Evolutionary conservation across 2,329 filamentous ascomycete genomes (phyloP), one percentile per base, ranked within the genome.

Genomic region (Curvularia sp.): DNA sequence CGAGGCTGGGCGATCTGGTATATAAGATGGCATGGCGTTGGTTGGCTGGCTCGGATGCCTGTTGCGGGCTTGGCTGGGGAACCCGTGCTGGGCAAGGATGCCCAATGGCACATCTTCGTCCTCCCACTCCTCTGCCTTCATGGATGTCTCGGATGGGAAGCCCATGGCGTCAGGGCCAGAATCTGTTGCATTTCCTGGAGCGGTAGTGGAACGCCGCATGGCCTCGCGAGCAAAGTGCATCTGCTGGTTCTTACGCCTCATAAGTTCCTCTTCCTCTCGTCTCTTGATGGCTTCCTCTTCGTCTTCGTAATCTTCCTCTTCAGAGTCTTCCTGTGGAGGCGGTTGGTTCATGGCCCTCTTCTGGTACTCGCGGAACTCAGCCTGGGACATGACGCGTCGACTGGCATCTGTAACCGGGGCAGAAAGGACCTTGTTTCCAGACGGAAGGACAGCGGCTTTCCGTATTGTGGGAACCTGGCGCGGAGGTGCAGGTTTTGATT

Each of bases 61-160:
- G 59, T 65, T 69, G 30, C 69, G 69, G 38, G 62, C 49, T 45
- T 66, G 61, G 53, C 61, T 73, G 8, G 75, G 75, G 49, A 77
- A 77, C 28, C 74, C 74, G 59, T 78, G 76, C 30, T 73, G 70
- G 12, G 66, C 67, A 19, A 78, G 70, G 36, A 78, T 74, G n/a
- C 73, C 76, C 10, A 78, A 62, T 27, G 76, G 76, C 23, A 77
- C 66, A 46, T 78, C 75, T 48, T 77, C 76, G 15, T 77, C 74
- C 48, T 72, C 69, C 74, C 74, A 77, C 47, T 77, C 70, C 46
- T 75, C 73, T 13, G 74, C 72, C 52, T 76, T 67, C 53, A 74
- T 60, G 4, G 73, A 77, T 4, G 67, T 70, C 49, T 76, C 74
- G 0, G 74, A 75, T 8, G 74, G 74, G 49, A 76, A 77, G 9